A percentile compares a stretch with the other conserved stretches of the same genome.
These are phyloP conservation scores for Fagus sylvatica DNA, from an alignment of 306 rosid genomes.

Conservation along the genomic window DNA sequence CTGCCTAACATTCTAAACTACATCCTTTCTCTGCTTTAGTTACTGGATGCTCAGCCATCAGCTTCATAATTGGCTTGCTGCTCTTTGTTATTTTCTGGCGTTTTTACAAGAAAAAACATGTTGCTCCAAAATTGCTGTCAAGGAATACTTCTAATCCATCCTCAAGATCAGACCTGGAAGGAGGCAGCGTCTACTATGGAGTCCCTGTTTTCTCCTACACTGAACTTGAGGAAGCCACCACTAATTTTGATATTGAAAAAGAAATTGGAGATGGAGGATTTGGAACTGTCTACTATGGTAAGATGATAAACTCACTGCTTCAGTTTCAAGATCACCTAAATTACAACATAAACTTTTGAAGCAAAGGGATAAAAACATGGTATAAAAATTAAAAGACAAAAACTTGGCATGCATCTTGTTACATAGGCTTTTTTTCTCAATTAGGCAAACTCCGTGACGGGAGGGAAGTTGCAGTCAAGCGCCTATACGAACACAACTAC, in stretches of 20 bases:
- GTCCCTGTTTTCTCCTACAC: neutral
- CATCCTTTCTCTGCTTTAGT: neutral
- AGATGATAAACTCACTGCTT: slow-evolving; percentile 9
- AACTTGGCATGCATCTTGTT: neutral
- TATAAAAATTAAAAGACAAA: neutral
- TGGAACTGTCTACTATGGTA: slow-evolving; percentile 65
- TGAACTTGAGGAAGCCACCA: too few relatives aligned
- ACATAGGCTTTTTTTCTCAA: slow-evolving; percentile 19
- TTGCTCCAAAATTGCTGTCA: too few relatives aligned
- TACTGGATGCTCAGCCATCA: neutral
- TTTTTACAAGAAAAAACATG: too few relatives aligned
- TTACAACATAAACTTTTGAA: neutral
- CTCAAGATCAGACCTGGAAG: too few relatives aligned
- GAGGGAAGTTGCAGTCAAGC: slow-evolving; percentile 81
- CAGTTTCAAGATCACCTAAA: neutral
- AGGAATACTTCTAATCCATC: too few relatives aligned
- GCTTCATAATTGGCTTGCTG: too few relatives aligned
- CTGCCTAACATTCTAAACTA: neutral
- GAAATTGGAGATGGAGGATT: slow-evolving; percentile 58
- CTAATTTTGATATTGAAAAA: too few relatives aligned
- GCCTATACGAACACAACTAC: slow-evolving; percentile 57
- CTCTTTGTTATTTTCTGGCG: too few relatives aligned
- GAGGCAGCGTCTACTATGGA: slow-evolving; percentile 15
- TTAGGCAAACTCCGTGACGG: slow-evolving; percentile 72
- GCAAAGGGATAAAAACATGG: neutral